Evolutionary conservation across 2,329 filamentous ascomycete genomes (phyloP).

Genomic region (Colletotrichum melonis): DNA sequence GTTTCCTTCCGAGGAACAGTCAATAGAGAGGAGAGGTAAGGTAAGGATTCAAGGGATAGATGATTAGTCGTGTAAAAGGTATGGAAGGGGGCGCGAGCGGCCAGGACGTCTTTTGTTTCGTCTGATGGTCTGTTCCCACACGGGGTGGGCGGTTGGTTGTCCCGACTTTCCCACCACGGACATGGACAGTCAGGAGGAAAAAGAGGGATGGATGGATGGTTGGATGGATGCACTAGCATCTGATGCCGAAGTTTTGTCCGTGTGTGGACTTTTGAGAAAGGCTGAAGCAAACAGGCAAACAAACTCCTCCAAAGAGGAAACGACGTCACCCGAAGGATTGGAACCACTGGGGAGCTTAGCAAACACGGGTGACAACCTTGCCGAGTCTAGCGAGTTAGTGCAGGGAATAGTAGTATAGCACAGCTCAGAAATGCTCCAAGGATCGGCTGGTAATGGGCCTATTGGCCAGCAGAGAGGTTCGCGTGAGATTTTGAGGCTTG

Average conservation of each 20-base stretch:
- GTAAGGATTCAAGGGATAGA: background rate
- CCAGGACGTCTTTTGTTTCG: constrained; percentile 25
- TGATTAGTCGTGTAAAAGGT: background rate
- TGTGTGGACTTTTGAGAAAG: background rate
- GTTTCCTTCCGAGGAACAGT: background rate
- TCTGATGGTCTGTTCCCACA: constrained; percentile 27
- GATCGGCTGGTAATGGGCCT: background rate
- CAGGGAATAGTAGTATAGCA: background rate
- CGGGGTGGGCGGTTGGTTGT: background rate
- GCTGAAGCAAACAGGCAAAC: background rate
- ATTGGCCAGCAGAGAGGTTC: background rate
- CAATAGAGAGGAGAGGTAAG: too few relatives aligned
- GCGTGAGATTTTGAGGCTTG: constrained; percentile 16
- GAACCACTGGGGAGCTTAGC: background rate
- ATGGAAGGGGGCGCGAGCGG: background rate
- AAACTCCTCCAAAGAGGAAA: background rate
- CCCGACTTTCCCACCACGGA: background rate
- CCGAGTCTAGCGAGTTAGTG: background rate
- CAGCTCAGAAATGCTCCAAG: background rate
- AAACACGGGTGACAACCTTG: constrained; percentile 8
- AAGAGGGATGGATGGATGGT: too few relatives aligned
- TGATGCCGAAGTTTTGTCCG: constrained; percentile 14
- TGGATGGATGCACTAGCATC: background rate
- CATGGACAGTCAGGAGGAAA: background rate
- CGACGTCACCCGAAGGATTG: constrained; percentile 23